Base-by-base conservation (phyloP, 176 grass and related monocot genomes). In the Hordeum marinum region DNA sequence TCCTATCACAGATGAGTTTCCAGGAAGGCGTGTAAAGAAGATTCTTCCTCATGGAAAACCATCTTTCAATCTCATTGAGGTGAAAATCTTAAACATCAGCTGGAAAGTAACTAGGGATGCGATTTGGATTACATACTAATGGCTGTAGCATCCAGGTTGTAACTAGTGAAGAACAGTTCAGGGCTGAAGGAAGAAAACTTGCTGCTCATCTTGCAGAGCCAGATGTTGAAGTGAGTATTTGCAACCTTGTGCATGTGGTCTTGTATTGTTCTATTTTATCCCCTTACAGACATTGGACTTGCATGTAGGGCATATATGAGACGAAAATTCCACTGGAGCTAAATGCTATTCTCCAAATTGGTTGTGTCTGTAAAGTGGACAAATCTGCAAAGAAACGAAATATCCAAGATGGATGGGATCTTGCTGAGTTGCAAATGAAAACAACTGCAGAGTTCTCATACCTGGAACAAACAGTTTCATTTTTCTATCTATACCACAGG, bases 401-500 rank as follows among this genome's bases (percentile, higher is more conserved):
- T 85, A 83, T 90, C 75, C 89, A 95, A 87, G 89, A 95, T 60
- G 93, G 89, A 92, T 98, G 96, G 96, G 84, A 94, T 88, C 85
- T 98, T 43, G 72, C 59, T 79, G 96, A 95, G 70, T 80, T 98
- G 63, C 91, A 88, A 77, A 98, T 98, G 96, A 98, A 98, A 85
- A 98, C 93, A 69, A 98, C 93, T 12, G 82, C 96, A 17, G 96
- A 98, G 85, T 98, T 89, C 88, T 93, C 96, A 85, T 98, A 95
- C 77, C 80, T 98, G 80, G 93, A 98, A 71, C 91, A 98, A 60
- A 50, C 85, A 68, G 87, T 95, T 88, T 92, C 96, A 32, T 95
- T 94, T 90, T 93, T 98, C 78, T 98, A 93, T 83, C 75, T 98
- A 64, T 98, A 98, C 71, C 91, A 98, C 85, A 98, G 96, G 96